Conservation (phyloP, 768 basidiomycete genomes). For the Mycena metata region DNA sequence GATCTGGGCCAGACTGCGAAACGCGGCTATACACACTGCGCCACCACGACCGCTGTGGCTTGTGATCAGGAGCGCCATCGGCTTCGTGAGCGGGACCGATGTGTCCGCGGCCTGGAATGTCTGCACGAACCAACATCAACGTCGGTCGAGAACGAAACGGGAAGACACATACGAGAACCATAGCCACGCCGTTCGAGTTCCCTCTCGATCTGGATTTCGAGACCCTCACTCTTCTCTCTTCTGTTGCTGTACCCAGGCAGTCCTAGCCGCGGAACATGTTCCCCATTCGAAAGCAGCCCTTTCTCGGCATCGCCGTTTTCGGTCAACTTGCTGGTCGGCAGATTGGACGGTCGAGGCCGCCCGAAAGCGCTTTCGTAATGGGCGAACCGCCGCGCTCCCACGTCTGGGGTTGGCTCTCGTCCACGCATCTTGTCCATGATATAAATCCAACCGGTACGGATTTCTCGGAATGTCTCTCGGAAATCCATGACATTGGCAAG, state of each 20-base stretch:
- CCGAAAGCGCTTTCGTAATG: constrained; percentile 63
- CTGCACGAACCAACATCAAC: constrained; percentile 23
- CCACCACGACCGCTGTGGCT: constrained; percentile 68
- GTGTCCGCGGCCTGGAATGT: constrained; percentile 42
- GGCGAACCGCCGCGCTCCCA: constrained; percentile 55
- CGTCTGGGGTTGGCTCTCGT: constrained; percentile 65
- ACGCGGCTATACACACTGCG: constrained; percentile 64
- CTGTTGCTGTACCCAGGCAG: constrained; percentile 50
- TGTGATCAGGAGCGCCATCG: constrained; percentile 40
- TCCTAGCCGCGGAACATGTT: constrained; percentile 24
- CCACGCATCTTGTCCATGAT: constrained; percentile 67
- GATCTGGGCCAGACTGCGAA: constrained; percentile 57
- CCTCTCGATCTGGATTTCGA: constrained; percentile 66
- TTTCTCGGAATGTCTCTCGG: constrained; percentile 75
- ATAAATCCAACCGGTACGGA: constrained; percentile 71
- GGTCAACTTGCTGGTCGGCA: constrained; percentile 20
- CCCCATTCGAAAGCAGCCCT: constrained; percentile 22
- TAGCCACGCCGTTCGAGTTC: constrained; percentile 67
- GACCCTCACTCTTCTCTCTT: constrained; percentile 65
- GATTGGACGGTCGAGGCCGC: constrained; percentile 46
- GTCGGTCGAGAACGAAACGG: neutral
- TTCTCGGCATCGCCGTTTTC: constrained; percentile 25
- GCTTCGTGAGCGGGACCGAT: constrained; percentile 36
- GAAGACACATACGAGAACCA: constrained; percentile 48
- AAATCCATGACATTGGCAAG: constrained; percentile 78